Evolutionary conservation across 352 stramenopile genomes (phyloP).

Genomic region (Halophytophthora batemanensis): DNA sequence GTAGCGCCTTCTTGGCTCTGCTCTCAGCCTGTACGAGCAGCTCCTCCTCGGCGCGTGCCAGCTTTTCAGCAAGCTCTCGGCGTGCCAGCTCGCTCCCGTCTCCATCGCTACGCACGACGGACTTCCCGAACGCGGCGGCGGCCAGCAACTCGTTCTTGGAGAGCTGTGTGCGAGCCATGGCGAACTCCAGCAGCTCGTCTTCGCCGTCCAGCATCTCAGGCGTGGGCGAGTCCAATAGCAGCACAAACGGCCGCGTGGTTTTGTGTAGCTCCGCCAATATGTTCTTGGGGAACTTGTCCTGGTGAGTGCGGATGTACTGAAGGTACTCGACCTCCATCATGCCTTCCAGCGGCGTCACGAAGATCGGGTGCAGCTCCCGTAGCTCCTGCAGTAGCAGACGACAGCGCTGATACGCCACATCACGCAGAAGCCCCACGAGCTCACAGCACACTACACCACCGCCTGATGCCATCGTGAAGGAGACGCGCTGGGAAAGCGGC

Average conservation of each 20-base stretch:
- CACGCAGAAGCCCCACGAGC: conserved; percentile 50
- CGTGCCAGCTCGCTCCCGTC: conserved; percentile 11
- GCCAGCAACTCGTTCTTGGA: conserved; percentile 50
- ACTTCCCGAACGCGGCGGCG: conserved; percentile 42
- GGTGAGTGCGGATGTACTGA: conserved; percentile 29
- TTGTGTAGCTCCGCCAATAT: conserved; percentile 25
- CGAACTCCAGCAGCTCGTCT: conserved; percentile 53
- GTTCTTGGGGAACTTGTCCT: conserved; percentile 28
- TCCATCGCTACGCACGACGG: conserved; percentile 6
- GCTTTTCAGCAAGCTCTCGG: conserved; percentile 27
- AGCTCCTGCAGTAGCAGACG: conserved; percentile 59
- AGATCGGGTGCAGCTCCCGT: conserved; percentile 40
- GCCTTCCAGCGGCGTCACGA: conserved; percentile 48
- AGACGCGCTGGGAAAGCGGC: not conserved
- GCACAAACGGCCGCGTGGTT: conserved; percentile 38
- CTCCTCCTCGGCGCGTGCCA: conserved; percentile 41
- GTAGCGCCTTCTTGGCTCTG: conserved; percentile 37
- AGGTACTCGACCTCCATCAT: conserved; percentile 58
- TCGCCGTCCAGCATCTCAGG: conserved; percentile 45
- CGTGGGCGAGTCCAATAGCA: conserved; percentile 38
- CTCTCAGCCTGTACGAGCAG: conserved; percentile 47
- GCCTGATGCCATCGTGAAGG: conserved; percentile 12
- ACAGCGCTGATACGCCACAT: conserved; percentile 62
- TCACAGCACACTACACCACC: conserved; percentile 39
- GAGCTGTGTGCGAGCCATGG: conserved; percentile 49